A percentile compares a stretch with the other conserved stretches of the same genome.
Evolutionary conservation across 495 filamentous ascomycete genomes (phyloP).

Genomic region (Neurospora sp.): DNA sequence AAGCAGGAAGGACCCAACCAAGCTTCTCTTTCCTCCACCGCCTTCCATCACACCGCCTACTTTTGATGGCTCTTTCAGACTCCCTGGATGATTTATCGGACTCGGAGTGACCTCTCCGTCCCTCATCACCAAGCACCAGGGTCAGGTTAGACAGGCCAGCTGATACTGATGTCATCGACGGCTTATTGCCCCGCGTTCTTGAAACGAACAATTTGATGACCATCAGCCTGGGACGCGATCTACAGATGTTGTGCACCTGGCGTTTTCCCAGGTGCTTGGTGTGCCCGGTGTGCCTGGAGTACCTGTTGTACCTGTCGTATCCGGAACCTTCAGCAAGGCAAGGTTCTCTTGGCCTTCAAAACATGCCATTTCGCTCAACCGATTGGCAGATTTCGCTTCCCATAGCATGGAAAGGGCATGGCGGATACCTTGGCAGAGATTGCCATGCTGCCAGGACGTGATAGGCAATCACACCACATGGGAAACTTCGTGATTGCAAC

Average conservation of each 20-base stretch:
- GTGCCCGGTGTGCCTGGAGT: neutral
- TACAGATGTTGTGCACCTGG: neutral
- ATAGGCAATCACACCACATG: neutral
- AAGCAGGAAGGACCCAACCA: neutral
- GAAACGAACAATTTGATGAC: neutral
- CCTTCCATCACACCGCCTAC: neutral
- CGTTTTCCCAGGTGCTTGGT: neutral
- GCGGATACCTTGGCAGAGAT: neutral
- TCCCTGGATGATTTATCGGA: neutral
- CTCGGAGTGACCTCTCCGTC: neutral
- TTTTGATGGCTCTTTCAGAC: neutral
- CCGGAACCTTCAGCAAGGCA: neutral
- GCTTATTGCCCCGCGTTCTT: neutral
- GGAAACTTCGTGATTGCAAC: neutral
- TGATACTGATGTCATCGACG: neutral
- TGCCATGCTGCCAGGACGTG: neutral
- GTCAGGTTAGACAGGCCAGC: neutral
- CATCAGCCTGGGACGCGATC: neutral
- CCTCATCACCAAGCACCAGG: neutral
- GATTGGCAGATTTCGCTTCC: neutral
- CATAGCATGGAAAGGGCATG: neutral
- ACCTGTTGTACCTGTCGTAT: neutral
- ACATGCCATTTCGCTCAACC: neutral
- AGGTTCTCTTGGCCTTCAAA: neutral
- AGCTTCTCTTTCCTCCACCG: neutral